Conservation (phyloP, 164 flowering plant species). For the Dillenia suffruticosa region DNA sequence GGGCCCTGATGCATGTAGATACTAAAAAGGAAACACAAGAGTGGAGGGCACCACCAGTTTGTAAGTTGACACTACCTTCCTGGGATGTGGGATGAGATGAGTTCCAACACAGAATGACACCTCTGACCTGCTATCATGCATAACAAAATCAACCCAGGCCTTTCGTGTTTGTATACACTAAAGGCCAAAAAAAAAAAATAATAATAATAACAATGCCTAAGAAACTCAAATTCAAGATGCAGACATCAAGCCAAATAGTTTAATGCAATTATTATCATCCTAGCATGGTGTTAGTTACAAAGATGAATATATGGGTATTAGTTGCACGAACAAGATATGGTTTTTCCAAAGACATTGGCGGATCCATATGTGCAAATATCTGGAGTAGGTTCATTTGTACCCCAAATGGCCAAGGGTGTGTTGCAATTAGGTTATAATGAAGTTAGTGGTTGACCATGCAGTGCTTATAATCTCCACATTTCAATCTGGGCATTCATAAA, state of each 20-base stretch:
- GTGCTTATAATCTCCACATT: too few species aligned
- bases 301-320: background rate
- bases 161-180: background rate
- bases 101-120: constrained; percentile 65
- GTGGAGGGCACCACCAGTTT: background rate
- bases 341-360: too few species aligned
- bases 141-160: constrained; percentile 12
- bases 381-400: too few species aligned
- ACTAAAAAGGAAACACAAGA: background rate
- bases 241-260: background rate
- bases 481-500: too few species aligned
- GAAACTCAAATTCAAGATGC: background rate
- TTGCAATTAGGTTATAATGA: too few species aligned
- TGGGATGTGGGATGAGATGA: constrained; percentile 88
- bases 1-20: background rate
- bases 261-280: background rate
- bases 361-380: too few species aligned
- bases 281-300: background rate
- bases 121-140: constrained; percentile 38
- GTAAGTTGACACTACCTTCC: constrained; percentile 44
- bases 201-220: background rate
- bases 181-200: background rate
- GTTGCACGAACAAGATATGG: too few species aligned
- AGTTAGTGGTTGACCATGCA: too few species aligned
- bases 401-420: too few species aligned